Base-by-base conservation (phyloP, 345 rosid genomes). In the Eutrema heterophyllum region DNA sequence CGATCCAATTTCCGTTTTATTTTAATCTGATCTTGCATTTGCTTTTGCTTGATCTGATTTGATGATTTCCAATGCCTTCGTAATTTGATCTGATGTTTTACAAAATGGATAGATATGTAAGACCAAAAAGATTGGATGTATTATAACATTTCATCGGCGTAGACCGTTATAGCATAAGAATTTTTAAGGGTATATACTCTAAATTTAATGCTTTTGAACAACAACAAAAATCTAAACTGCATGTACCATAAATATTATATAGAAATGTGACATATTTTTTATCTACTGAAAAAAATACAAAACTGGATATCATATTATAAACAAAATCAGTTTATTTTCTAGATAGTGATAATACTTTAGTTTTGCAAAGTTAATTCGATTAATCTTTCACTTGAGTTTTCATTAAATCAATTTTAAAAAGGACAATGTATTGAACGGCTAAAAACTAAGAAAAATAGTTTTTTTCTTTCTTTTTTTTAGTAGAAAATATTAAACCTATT, bases 1-100 rank as follows among this genome's bases (percentile, higher is more conserved):
- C 16, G 33, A 44, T 43, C 24, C 16, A 43, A 44, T 43, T 60
- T 60, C 5, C 5, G 0, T 41, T 50, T 10, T 68, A 10, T 39
- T 5, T 5, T 51, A 48, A 26, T 58, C 40, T 53, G 79, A 68
- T 68, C 43, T 1, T 59, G 72, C 38, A 7, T 75, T 61, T 68
- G 79, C 7, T 13, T 61, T 45, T 62, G 16, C 10, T 61, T 75
- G 69, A 76, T 76, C 65, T 69, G 79, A 61, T 75, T 60, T 21
- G 24, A 21, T 21, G 24, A 21, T 21, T 30, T 44, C 1, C 54
- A 50, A 10, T 58, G 60, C 30, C 35, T 9, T 14, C 38, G 32
- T 58, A 46, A 75, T 68, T 52, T 75, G 50, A 68, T 75, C 61
- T 32, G 74, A 50, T 68, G 64, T 43, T 67, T 50, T 60, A 43